Evolutionary conservation across 768 basidiomycete species (phyloP).

Genomic region (Ramaria rubella): DNA sequence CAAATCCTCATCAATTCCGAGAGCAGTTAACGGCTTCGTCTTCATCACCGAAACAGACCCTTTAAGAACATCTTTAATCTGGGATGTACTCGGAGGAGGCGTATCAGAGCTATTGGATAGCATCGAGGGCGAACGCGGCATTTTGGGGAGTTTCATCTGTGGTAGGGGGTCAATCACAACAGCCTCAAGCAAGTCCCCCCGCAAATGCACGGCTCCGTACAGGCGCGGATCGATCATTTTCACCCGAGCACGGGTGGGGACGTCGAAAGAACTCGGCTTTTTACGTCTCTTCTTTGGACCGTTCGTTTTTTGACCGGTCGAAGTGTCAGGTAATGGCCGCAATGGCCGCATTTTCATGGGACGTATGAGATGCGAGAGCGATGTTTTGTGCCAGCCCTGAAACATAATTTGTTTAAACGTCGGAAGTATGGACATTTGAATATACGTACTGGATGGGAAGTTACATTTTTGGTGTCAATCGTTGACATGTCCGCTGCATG

Average conservation of each 20-base stretch:
- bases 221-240: conserved; percentile 66
- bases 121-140: neutral
- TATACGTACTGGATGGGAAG: conserved; percentile 27
- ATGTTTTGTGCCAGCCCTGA: conserved; percentile 63
- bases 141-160: conserved; percentile 3
- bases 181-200: conserved; percentile 52
- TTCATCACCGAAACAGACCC: too few relatives aligned
- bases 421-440: neutral
- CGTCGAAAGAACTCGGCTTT: conserved; percentile 38
- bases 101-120: neutral
- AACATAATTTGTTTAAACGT: neutral
- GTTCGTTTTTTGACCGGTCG: neutral
- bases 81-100: neutral
- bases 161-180: neutral
- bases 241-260: conserved; percentile 51
- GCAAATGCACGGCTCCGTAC: conserved; percentile 65
- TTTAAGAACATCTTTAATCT: neutral
- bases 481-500: conserved; percentile 60
- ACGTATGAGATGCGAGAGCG: conserved; percentile 56
- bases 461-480: conserved; percentile 51
- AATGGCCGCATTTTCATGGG: conserved; percentile 67
- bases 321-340: conserved; percentile 44
- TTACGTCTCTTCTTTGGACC: conserved; percentile 11
- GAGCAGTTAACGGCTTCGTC: neutral
- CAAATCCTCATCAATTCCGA: neutral